Conservation (phyloP, 1,284 basidiomycete genomes). For the Schizopora paradoxa region DNA sequence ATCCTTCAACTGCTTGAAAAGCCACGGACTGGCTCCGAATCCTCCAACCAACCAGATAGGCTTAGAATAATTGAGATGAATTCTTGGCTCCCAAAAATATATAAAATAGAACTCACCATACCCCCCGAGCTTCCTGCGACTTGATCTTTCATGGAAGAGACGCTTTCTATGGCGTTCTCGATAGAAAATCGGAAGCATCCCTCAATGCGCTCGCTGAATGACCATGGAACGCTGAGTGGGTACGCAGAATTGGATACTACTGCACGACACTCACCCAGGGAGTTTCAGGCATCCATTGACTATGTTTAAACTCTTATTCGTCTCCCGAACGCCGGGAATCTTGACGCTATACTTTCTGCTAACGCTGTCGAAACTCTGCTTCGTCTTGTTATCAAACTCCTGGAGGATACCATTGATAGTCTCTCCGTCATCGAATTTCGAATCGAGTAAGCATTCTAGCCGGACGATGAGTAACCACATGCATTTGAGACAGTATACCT, state of each 20-base stretch:
- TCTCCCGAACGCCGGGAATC: constrained; percentile 70
- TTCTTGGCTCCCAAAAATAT: too few species aligned
- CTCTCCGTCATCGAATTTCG: constrained; percentile 54
- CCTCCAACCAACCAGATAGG: constrained; percentile 76
- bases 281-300: constrained; percentile 63
- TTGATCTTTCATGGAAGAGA: too few species aligned
- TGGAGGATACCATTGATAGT: constrained; percentile 59
- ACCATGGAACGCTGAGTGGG: not conserved
- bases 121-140: constrained; percentile 65
- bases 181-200: constrained; percentile 72
- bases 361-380: constrained; percentile 63
- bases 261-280: constrained; percentile 57
- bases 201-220: constrained; percentile 47
- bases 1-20: constrained; percentile 67
- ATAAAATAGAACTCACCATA: too few species aligned
- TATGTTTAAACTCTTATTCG: constrained; percentile 58
- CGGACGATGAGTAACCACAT: not conserved
- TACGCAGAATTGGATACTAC: too few species aligned
- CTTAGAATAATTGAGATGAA: constrained; percentile 28
- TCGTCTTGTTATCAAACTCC: constrained; percentile 73
- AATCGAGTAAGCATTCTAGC: constrained; percentile 6
- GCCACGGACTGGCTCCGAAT: constrained; percentile 72
- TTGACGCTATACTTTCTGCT: constrained; percentile 63
- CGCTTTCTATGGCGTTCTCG: constrained; percentile 57
- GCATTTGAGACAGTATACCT: not conserved